phyloP scores from a whole-genome alignment of 495 filamentous ascomycete species.

The Aspergillus coremiiformis region DNA sequence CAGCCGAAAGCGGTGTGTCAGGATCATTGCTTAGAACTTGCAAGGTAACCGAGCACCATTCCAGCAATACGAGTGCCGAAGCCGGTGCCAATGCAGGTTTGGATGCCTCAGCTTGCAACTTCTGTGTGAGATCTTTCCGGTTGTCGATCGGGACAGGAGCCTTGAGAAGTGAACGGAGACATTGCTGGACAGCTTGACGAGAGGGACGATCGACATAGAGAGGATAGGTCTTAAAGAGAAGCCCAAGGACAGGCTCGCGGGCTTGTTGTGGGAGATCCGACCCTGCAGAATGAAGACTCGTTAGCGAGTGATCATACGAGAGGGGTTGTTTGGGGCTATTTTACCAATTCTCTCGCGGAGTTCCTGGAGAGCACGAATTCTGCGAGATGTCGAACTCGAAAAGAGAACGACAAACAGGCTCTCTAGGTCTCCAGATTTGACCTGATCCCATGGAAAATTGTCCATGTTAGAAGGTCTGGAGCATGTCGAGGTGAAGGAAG shows the following conservation, averaged over 20 bases:
- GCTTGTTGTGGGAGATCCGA: constrained; percentile 30
- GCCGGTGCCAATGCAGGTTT: constrained; percentile 68
- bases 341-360: constrained; percentile 42
- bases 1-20: constrained; percentile 56
- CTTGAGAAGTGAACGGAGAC: constrained; percentile 58
- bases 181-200: constrained; percentile 69
- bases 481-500: constrained; percentile 21
- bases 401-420: constrained; percentile 37
- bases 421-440: constrained; percentile 42
- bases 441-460: constrained; percentile 43
- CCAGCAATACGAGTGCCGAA: constrained; percentile 80
- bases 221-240: constrained; percentile 78
- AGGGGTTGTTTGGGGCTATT: constrained; percentile 3
- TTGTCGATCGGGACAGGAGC: constrained; percentile 41
- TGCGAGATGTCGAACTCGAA: constrained; percentile 43
- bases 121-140: constrained; percentile 53
- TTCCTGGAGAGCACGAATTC: constrained; percentile 42
- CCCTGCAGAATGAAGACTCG: constrained; percentile 14
- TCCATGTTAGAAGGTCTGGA: constrained; percentile 34
- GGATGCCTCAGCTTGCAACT: constrained; percentile 52
- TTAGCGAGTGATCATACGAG: background rate
- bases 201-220: constrained; percentile 82
- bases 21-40: constrained; percentile 48
- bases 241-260: constrained; percentile 46
- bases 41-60: constrained; percentile 77